Evolutionary conservation across 176 grass and related monocot genomes (phyloP), one percentile per base, ranked within the genome.

Genomic region (Alloteropsis semialata): DNA sequence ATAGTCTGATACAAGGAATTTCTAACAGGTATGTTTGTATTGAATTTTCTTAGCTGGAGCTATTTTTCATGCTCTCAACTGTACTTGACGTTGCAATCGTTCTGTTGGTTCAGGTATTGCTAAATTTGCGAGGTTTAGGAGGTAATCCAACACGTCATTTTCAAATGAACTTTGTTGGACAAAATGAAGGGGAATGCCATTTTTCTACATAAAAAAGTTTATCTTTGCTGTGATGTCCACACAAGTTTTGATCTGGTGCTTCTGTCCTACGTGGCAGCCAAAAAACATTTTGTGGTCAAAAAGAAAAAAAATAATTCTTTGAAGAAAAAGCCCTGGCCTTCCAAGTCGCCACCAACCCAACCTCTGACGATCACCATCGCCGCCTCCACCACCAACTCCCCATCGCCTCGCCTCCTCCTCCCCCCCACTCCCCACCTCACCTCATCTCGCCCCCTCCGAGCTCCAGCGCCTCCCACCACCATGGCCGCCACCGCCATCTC

Each of bases 401-500:
- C 61, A 65, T 65, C 44, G 27, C 61, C 77, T 50, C 30, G 25
- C 5, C 27, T 12, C 11, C 41, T 65, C 56, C 30, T 27, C 59
- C 75, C 70, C 18, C 77, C 19, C 53, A 30, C 49, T 30, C 72
- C 48, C 76, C 68, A 54, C 11, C 30, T 63, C 77, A 55, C 72
- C 33, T 81, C 79, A 42, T 7, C 39, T 36, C 34, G 5, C 5
- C 67, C 68, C 27, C 55, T 9, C 44, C 61, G 59, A 60, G 36
- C 83, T 81, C 42, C 49, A 74, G 15, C 21, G 30, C 77, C 58
- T 15, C 66, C 18, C 74, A 49, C 82, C 34, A n/a, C 19, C 64
- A 89, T 91, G 84, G 84, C 91, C 19, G 74, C 80, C 27, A 43
- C 72, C 46, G 43, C 89, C 44, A 46, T 82, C 55, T 65, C 88